phyloP scores from a whole-genome alignment of 345 rosid species.

The Physaria fendleri region DNA sequence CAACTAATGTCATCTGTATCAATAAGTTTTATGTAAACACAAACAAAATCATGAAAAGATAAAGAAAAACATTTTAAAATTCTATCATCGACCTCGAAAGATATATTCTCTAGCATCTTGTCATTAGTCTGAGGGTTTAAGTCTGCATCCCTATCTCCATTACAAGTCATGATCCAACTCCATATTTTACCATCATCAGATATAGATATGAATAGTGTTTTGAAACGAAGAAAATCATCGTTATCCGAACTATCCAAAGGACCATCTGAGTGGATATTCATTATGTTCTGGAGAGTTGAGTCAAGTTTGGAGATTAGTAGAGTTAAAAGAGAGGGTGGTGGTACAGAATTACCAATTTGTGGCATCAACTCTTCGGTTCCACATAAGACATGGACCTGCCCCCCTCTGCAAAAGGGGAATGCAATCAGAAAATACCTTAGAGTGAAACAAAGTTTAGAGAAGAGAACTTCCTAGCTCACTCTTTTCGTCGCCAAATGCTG shows the following conservation, averaged over 20 bases:
- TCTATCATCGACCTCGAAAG: conserved; percentile 44
- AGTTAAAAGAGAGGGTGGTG: conserved; percentile 61
- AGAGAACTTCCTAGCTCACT: conserved; percentile 31
- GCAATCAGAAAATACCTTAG: not conserved
- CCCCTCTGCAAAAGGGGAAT: conserved; percentile 38
- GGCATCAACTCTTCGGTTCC: conserved; percentile 79
- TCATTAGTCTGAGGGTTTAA: conserved; percentile 15
- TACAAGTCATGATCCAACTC: conserved; percentile 74
- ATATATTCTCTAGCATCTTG: conserved; percentile 23
- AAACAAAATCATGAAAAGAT: not conserved
- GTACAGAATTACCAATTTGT: conserved; percentile 56
- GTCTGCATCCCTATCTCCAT: conserved; percentile 45
- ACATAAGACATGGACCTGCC: conserved; percentile 64
- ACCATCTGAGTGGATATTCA: conserved; percentile 41
- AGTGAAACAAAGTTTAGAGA: not conserved
- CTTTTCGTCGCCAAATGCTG: conserved; percentile 80
- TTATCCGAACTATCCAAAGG: conserved; percentile 40
- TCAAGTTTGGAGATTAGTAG: conserved; percentile 53
- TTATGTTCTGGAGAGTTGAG: conserved; percentile 60
- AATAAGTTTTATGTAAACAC: conserved; percentile 11
- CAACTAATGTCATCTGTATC: conserved; percentile 59
- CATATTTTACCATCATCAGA: conserved; percentile 92
- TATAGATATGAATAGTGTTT: conserved; percentile 62
- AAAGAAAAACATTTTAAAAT: not conserved
- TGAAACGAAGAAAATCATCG: conserved; percentile 42